Base-by-base conservation (phyloP, 441 rosid species). In the Adansonia grandidieri region DNA sequence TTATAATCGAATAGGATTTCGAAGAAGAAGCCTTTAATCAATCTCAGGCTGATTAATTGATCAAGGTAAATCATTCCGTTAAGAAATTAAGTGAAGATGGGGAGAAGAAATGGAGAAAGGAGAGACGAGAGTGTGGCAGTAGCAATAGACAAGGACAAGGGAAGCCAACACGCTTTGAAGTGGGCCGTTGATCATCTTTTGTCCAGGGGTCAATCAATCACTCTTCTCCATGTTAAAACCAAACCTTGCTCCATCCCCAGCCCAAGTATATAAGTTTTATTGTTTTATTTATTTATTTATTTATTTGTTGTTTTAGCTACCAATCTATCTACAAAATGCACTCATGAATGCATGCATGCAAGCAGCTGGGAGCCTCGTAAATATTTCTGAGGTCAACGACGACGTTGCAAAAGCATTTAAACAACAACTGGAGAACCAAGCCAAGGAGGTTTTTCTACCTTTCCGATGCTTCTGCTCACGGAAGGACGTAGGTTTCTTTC, bases 391-490 rank as follows among this genome's bases (percentile, higher is more conserved):
- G 5, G 83, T 65, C 22, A 70, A 76, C 3, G 86, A 82, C 0
- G 84, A 83, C 0, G 81, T 70, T 62, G 85, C 84, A 0, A 86
- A 70, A 65, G 24, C 81, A 8, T 73, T 73, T 71, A 79, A 57
- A 65, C 84, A 77, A 45, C 78, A 79, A 51, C 42, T 80, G 24
- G 86, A 83, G 0, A 78, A 62, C 19, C 87, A 86, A 65, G 85
- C 89, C 44, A 89, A 77, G 56, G 97, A 89, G 42, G 9, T 96
- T 11, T 88, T 96, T 76, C 95, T 91, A 67, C 97, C 99, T 15
- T 96, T 92, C 78, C 96, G 95, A 19, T 91, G 95, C 85, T 93
- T 89, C 54, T 96, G 98, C 86, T 80, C 87, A 3, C 78, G 95
- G 57, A 94, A 91, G 75, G 97, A 91, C n/a, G 99, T 92, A 69